phyloP scores from a whole-genome alignment of 306 rosid genomes.

The Vigna unguiculata region DNA sequence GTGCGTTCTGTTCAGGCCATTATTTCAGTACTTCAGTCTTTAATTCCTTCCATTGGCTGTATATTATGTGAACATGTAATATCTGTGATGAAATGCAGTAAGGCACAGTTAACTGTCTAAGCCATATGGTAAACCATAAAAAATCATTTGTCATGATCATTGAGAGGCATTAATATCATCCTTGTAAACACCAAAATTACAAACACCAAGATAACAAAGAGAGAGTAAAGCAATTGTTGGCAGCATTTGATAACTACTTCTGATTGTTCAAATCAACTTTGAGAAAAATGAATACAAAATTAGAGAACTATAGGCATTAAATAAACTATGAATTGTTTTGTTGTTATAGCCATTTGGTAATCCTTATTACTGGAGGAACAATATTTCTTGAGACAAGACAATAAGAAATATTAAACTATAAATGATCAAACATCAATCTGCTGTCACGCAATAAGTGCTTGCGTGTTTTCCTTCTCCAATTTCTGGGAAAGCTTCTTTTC shows the following conservation, averaged over 20 bases:
- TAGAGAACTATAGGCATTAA: background rate
- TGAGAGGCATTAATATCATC: background rate
- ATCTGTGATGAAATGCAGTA: background rate
- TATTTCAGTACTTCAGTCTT: background rate
- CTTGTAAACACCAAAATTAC: constrained; percentile 1
- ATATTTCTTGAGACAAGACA: too few relatives aligned
- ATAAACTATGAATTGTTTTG: background rate
- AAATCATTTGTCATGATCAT: background rate
- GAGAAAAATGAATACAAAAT: too few relatives aligned
- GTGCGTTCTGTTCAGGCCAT: constrained; percentile 48
- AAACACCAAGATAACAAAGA: background rate
- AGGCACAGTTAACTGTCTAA: background rate
- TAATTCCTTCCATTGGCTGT: background rate
- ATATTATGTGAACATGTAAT: background rate
- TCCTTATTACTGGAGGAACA: too few relatives aligned
- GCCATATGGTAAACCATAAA: background rate
- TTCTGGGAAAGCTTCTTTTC: background rate
- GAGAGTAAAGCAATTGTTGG: constrained; percentile 22
- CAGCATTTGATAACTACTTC: background rate
- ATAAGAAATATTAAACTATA: too few relatives aligned
- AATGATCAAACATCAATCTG: background rate
- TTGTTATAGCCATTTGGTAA: too few relatives aligned
- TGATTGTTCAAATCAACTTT: too few relatives aligned
- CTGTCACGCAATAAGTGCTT: background rate
- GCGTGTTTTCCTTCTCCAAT: background rate